Evolutionary conservation across 1,284 basidiomycete species (phyloP), one percentile per base, ranked within the genome.

Genomic region (Hymenochaete sp.): DNA sequence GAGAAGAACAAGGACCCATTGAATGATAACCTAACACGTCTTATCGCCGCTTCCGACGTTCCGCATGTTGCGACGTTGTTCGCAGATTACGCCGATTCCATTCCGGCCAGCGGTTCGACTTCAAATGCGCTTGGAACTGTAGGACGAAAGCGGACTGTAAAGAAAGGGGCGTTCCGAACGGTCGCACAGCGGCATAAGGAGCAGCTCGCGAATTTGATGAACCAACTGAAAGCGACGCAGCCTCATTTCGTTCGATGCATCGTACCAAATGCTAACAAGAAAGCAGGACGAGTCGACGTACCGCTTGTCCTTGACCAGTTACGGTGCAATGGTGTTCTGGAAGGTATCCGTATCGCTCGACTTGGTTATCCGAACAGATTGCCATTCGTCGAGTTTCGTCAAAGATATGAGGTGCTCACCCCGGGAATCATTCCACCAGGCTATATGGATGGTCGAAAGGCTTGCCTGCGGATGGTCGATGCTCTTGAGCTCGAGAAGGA

Each of bases 1-100:
- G 93, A 96, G 69, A 98, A 98, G 80, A 99, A 99, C 74, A 97
- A 97, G 67, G 96, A 99, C 59, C 96, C 96, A 0, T 70, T 99
- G 52, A 98, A 98, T 62, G 93, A 98, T 61, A 95, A 98, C 59
- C 74, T 98, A 32, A 91, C 91, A 0, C 81, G 91, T 13, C 82
- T 98, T 31, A 73, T 98, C 19, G 82, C 91, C 1, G 73, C 77
- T 11, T 96, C 95, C 1, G 74, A 79, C 1, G 85, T 97, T 55
- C 76, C 78, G 27, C 92, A 90, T 57, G 77, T 98, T 29, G 79
- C 87, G 0, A 64, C 72, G 2, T 75, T 98, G 29, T 98, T 98
- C 63, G 69, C 82, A 13, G 95, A 98, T 55, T 93, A 82, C 57
- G 70, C 70, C n/a, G 77, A 81, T 37, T 57, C 60, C 1, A 63